Percentiles rank a stretch among this genome's conserved stretches.
Conservation (phyloP, 768 basidiomycete genomes). For the Mycena maculata region DNA sequence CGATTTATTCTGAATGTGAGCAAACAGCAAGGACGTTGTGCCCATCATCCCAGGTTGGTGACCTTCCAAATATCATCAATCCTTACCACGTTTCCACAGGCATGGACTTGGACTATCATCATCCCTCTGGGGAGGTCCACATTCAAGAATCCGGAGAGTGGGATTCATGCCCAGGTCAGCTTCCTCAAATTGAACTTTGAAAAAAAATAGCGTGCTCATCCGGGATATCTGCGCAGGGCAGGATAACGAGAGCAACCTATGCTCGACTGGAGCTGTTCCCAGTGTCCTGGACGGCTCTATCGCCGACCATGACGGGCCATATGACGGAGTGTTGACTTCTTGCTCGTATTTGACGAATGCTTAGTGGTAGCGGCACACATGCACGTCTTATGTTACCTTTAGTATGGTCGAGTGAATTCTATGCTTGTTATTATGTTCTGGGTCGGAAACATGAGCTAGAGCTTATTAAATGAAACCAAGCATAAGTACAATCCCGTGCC, state of each 20-base stretch:
- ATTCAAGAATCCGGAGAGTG: constrained; percentile 35
- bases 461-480: too few relatives aligned
- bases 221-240: constrained; percentile 26
- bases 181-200: neutral
- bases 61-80: neutral
- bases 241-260: constrained; percentile 35
- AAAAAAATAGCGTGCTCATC: neutral
- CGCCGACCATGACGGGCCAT: constrained; percentile 41
- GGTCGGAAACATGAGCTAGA: too few relatives aligned
- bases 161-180: constrained; percentile 37
- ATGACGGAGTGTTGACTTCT: constrained; percentile 35
- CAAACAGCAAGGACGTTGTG: constrained; percentile 43
- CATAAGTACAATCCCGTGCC: too few relatives aligned
- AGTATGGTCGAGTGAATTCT: too few relatives aligned
- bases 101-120: constrained; percentile 47
- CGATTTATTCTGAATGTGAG: neutral
- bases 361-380: neutral
- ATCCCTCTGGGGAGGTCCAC: constrained; percentile 48
- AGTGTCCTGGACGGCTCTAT: constrained; percentile 32
- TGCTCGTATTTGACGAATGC: neutral
- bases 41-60: constrained; percentile 45
- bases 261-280: constrained; percentile 38
- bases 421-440: too few relatives aligned
- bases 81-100: neutral
- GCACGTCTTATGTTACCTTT: too few relatives aligned